Base-by-base conservation (phyloP, 305 asterid species). In the Fraxinus baroniana region DNA sequence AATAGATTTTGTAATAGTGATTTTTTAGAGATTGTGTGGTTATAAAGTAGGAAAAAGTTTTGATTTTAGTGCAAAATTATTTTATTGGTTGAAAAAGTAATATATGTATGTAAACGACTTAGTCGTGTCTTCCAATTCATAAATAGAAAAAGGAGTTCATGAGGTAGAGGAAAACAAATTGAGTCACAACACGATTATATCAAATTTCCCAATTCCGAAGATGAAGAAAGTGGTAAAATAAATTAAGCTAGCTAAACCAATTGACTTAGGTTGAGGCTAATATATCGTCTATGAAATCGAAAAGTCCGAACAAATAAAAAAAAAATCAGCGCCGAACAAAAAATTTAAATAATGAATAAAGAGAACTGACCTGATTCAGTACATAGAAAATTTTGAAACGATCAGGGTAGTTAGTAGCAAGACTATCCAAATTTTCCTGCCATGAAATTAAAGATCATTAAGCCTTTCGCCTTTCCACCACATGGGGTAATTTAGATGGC, bases 361-460 rank as follows among this genome's bases (percentile, higher is more conserved):
- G 77, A 49, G 60, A 79, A 82, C 89, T 80, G 83, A 86, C 97
- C 97, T 93, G 94, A 86, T 95, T 95, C 39, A 95, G 95, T 20
- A 95, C 98, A 35, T 91, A 93, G 90, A 88, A 92, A 84, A 94
- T 78, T 86, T 93, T 87, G 90, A 95, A 94, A 79, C 90, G 89
- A 44, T 84, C 85, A 0, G 94, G 88, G 84, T 91, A 93, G 83
- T 83, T 90, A 80, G 88, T 86, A 75, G 94, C 90, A 77, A 95
- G 88, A 62, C 86, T 62, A 30, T 95, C 98, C 87, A 95, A 83
- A 89, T 95, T 95, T 70, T 94, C 97, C 98, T 94, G 94, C 79
- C 85, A 86, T 74, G 57, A 82, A 10, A 26, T 32, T 78, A 15
- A 55, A 60, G 17, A 41, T 72, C 20, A 32, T 77, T 32, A 76